phyloP scores from a whole-genome alignment of 1,284 basidiomycete genomes.

The Anthracocystis setariae region DNA sequence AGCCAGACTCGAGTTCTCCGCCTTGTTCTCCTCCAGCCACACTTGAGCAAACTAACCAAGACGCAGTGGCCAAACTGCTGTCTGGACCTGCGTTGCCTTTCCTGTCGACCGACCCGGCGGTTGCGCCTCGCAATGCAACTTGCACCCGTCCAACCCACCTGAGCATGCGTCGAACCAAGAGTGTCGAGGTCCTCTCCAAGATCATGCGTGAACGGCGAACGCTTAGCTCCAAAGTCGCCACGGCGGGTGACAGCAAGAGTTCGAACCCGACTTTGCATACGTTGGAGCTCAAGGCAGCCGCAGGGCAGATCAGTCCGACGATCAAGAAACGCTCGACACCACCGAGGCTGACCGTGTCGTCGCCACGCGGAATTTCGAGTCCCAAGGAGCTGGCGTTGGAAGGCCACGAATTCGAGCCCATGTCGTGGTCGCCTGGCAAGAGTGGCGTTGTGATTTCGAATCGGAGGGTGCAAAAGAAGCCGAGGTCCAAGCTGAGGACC shows the following conservation, averaged over 20 bases:
- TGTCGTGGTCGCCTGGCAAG: conserved; percentile 34
- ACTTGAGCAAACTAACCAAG: conserved; percentile 3
- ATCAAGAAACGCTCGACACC: conserved; percentile 31
- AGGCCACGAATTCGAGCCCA: conserved; percentile 44
- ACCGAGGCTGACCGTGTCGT: conserved; percentile 42
- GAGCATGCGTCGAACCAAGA: conserved; percentile 45
- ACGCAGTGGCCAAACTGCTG: conserved; percentile 24
- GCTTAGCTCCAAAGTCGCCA: neutral
- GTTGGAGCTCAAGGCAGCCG: conserved; percentile 9
- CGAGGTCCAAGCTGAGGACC: conserved; percentile 21
- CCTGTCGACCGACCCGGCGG: conserved; percentile 43
- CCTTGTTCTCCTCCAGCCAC: neutral
- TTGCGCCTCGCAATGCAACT: conserved; percentile 39
- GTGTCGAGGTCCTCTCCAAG: conserved; percentile 47
- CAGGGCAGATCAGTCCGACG: conserved; percentile 26
- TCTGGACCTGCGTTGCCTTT: conserved; percentile 38
- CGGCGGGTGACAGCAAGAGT: too few relatives aligned
- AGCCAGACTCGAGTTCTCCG: neutral
- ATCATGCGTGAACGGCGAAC: conserved; percentile 33
- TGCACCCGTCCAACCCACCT: conserved; percentile 38
- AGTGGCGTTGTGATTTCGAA: conserved; percentile 27
- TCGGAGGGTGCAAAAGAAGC: conserved; percentile 26
- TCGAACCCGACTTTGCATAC: too few relatives aligned
- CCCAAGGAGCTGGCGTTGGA: conserved; percentile 41
- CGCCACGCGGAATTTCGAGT: conserved; percentile 45